Evolutionary conservation across 768 basidiomycete genomes (phyloP), one percentile per base, ranked within the genome.

Genomic region (Suillus variegatus): DNA sequence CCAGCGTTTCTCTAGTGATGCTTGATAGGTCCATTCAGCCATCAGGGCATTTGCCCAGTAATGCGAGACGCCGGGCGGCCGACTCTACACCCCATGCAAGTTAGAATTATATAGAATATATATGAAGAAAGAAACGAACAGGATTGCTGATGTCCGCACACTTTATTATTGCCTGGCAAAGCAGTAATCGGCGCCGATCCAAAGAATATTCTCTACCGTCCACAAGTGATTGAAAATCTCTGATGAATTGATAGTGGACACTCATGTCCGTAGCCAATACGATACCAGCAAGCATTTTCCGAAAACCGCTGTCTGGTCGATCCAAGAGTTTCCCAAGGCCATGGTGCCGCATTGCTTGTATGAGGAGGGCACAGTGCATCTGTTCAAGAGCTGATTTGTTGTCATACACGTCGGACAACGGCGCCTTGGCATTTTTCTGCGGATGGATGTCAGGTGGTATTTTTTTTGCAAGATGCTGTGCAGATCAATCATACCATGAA

Each of bases 81-180:
- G 95, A 68, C 91, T 90, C 96, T 98, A 71, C 41, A 52, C 62
- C 51, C 51, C 5, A 6, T 38, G 55, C 69, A 54, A 70, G 61
- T 65, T 36, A 63, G 51, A 12, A 28, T 47, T 62, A 58, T 36
- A 68, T 38, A 65, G 28, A 64, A 58, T 18, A 41, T 20, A 36
- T 46, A 47, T 13, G 7, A 56, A 25, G 12, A 41, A 16, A 20
- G 57, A 38, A 20, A 86, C 95, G 69, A 75, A 97, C 95, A 18
- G 97, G 97, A 76, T 99, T 99, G 75, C 94, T 95, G 72, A 99
- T 99, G 79, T 99, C 97, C 20, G 97, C 95, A 72, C 96, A 97
- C 78, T 99, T 99, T 75, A 99, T 88, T 61, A 99, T 79, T 4
- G 92, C 92, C 72, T 98, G 95, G 74, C 94, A 97, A 28, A 95